These are phyloP conservation scores for Penicillium malachiteum DNA, from an alignment of 495 filamentous ascomycete species.

Conservation along the genomic window DNA sequence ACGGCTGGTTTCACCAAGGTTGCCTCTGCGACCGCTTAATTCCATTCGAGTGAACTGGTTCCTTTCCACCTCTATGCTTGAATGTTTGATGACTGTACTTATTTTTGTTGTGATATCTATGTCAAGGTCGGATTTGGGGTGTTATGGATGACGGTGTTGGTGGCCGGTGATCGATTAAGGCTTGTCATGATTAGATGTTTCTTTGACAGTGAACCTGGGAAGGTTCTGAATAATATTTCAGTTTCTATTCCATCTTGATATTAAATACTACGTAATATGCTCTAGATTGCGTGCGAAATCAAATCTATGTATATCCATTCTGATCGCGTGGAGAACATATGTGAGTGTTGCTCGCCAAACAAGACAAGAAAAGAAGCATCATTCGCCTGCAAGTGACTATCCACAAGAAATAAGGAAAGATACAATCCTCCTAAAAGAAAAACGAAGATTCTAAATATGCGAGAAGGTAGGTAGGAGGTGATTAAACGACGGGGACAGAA, in stretches of 20 bases:
- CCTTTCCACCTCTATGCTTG: neutral
- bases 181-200: neutral
- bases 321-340: slow-evolving; percentile 1
- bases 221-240: too few species aligned
- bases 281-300: neutral
- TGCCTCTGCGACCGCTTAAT: slow-evolving; percentile 63
- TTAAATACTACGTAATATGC: too few species aligned
- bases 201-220: too few species aligned
- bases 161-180: slow-evolving; percentile 1
- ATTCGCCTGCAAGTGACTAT: slow-evolving; percentile 12
- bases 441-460: slow-evolving; percentile 22
- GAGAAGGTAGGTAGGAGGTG: slow-evolving; percentile 1
- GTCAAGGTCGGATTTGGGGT: neutral
- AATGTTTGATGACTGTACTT: slow-evolving; percentile 20
- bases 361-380: neutral
- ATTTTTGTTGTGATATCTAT: slow-evolving; percentile 1
- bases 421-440: neutral
- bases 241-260: too few species aligned
- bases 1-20: slow-evolving; percentile 78
- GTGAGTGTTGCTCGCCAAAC: neutral
- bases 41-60: slow-evolving; percentile 4
- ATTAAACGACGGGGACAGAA: neutral
- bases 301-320: slow-evolving; percentile 11
- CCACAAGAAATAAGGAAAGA: slow-evolving; percentile 9
- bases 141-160: slow-evolving; percentile 2